Evolutionary conservation across 306 rosid species (phyloP).

Genomic region (Argentina anserina): DNA sequence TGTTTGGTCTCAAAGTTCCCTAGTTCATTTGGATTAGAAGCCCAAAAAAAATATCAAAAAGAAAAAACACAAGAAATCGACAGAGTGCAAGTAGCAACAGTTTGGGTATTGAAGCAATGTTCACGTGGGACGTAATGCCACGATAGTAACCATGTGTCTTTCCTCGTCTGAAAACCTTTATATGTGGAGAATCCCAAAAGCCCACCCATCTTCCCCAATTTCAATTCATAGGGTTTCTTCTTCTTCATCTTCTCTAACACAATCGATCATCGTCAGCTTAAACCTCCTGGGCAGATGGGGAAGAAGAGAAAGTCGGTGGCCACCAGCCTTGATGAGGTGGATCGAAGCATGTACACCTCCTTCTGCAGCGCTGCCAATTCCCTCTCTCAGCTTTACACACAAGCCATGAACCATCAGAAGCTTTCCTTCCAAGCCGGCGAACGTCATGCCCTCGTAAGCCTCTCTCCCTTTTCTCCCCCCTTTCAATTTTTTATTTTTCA

Average conservation of each 20-base stretch:
- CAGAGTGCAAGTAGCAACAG: background rate
- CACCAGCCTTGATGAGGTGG: conserved; percentile 89
- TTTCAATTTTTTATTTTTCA: background rate
- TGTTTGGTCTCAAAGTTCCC: background rate
- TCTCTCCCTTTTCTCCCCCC: no score
- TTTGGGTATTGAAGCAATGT: conserved; percentile 11
- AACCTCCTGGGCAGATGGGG: conserved; percentile 27
- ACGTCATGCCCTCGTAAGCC: conserved; percentile 75
- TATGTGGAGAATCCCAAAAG: background rate
- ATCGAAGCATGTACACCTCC: conserved; percentile 87
- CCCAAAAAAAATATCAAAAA: background rate
- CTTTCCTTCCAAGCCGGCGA: conserved; percentile 96
- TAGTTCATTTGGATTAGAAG: background rate
- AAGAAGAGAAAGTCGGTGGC: conserved; percentile 68
- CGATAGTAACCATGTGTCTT: conserved; percentile 10
- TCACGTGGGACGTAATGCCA: conserved; percentile 12
- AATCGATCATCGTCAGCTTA: background rate
- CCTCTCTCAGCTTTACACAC: conserved; percentile 87
- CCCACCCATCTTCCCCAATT: background rate
- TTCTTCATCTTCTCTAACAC: background rate
- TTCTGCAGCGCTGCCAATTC: conserved; percentile 97
- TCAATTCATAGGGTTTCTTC: background rate
- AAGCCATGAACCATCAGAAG: conserved; percentile 83
- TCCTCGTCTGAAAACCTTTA: background rate
- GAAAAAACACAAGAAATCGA: background rate